Evolutionary conservation across 345 rosid genomes (phyloP).

Genomic region (Iberis pinnata): DNA sequence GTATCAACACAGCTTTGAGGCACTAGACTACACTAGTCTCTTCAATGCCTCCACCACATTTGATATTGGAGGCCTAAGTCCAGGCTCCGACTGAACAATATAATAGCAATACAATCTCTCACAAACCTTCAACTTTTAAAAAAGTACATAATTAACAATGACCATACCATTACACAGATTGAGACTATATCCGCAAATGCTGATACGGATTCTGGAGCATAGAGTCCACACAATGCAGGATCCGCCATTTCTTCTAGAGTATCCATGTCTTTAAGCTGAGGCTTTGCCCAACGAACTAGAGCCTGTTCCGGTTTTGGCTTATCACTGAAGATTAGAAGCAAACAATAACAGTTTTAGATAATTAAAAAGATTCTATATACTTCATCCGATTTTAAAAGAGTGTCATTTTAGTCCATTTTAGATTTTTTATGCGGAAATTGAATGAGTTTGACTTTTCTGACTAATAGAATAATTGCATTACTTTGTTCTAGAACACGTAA

Average conservation of each 20-base stretch:
- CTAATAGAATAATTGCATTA: too few species aligned
- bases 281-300: conserved; percentile 79
- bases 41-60: conserved; percentile 80
- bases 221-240: conserved; percentile 89
- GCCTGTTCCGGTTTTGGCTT: conserved; percentile 66
- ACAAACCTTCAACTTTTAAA: conserved; percentile 11
- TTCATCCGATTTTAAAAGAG: too few species aligned
- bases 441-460: too few species aligned
- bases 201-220: conserved; percentile 68
- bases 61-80: conserved; percentile 73
- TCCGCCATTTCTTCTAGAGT: conserved; percentile 70
- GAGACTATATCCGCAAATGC: conserved; percentile 70
- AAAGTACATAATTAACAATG: not conserved
- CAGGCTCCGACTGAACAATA: conserved; percentile 55
- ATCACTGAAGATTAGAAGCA: conserved; percentile 33
- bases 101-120: conserved; percentile 5
- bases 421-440: too few species aligned
- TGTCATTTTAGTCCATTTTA: too few species aligned
- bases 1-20: conserved; percentile 8
- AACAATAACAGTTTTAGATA: conserved; percentile 4
- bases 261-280: conserved; percentile 60
- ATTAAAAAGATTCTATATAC: too few species aligned
- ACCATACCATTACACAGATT: conserved; percentile 69
- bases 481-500: too few species aligned
- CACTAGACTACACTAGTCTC: conserved; percentile 44